Evolutionary conservation across 1,284 basidiomycete genomes (phyloP).

Genomic region (Ganoderma lucidum): DNA sequence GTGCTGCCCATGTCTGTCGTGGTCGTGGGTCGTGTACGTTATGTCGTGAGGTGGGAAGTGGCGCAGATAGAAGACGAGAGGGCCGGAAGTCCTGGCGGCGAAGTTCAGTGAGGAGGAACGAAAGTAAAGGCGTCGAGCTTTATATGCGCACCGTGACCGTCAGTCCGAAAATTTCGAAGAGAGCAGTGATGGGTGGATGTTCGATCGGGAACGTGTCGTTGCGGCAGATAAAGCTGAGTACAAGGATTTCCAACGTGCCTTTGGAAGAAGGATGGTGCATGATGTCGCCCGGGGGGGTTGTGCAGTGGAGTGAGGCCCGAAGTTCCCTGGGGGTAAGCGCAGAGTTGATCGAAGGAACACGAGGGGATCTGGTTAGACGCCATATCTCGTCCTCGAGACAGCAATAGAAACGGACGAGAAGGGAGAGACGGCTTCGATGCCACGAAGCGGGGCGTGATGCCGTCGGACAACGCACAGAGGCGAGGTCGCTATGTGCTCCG

Average conservation of each 20-base stretch:
- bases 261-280: slow-evolving; percentile 61
- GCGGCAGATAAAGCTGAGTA: slow-evolving; percentile 75
- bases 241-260: slow-evolving; percentile 72
- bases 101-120: slow-evolving; percentile 36
- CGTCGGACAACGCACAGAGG: slow-evolving; percentile 25
- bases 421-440: slow-evolving; percentile 24
- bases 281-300: slow-evolving; percentile 63
- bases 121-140: slow-evolving; percentile 42
- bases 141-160: slow-evolving; percentile 42
- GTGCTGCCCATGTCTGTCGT: slow-evolving; percentile 54
- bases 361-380: slow-evolving; percentile 61
- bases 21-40: slow-evolving; percentile 31
- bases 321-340: slow-evolving; percentile 56
- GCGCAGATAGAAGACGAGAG: slow-evolving; percentile 27
- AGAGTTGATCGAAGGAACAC: slow-evolving; percentile 71
- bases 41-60: slow-evolving; percentile 34
- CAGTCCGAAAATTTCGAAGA: slow-evolving; percentile 43
- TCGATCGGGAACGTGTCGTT: slow-evolving; percentile 79
- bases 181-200: slow-evolving; percentile 60
- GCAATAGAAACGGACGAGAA: slow-evolving; percentile 38
- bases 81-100: slow-evolving; percentile 31
- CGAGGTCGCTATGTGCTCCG: slow-evolving; percentile 33
- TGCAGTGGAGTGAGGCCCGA: slow-evolving; percentile 74
- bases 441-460: slow-evolving; percentile 43
- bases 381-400: slow-evolving; percentile 46